phyloP scores from a whole-genome alignment of 2,329 filamentous ascomycete genomes.

The Aureobasidium subglaciale region DNA sequence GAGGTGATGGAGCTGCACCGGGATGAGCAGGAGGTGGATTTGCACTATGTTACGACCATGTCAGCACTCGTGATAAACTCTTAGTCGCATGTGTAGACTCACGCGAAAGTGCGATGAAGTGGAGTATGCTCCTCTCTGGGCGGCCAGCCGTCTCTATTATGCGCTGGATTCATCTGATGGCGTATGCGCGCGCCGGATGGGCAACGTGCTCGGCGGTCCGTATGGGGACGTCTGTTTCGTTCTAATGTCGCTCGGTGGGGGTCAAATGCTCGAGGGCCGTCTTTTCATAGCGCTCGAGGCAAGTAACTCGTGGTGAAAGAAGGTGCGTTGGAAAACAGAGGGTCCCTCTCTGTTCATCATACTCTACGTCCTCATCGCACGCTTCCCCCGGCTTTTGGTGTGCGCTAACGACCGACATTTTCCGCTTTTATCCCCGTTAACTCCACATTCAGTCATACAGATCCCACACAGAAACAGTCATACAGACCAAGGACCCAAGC shows the following conservation, averaged over 20 bases:
- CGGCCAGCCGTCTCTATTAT: slow-evolving; percentile 16
- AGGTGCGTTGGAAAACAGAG: slow-evolving; percentile 9
- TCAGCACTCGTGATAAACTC: background rate
- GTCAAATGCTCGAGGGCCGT: background rate
- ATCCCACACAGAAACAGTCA: too few relatives aligned
- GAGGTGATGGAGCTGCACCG: slow-evolving; percentile 27
- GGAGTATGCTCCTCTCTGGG: slow-evolving; percentile 11
- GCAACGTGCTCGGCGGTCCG: slow-evolving; percentile 2
- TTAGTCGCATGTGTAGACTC: background rate
- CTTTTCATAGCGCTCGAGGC: slow-evolving; percentile 9
- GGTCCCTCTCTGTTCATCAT: slow-evolving; percentile 8
- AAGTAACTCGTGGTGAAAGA: background rate
- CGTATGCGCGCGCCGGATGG: slow-evolving; percentile 9
- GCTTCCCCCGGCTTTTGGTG: background rate
- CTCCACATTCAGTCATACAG: too few relatives aligned
- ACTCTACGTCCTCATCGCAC: background rate
- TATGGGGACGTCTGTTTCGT: background rate
- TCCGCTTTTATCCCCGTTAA: background rate
- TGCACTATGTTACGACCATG: background rate
- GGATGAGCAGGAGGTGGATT: slow-evolving; percentile 24
- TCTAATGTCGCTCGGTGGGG: background rate
- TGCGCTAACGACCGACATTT: slow-evolving; percentile 1
- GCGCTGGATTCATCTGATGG: slow-evolving; percentile 18
- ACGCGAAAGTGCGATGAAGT: slow-evolving; percentile 9
- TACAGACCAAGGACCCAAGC: too few relatives aligned